A percentile compares a stretch with the other conserved stretches of the same genome.
These are phyloP conservation scores for Metschnikowia lunata DNA, from an alignment of 805 yeast genomes.

Conservation along the genomic window DNA sequence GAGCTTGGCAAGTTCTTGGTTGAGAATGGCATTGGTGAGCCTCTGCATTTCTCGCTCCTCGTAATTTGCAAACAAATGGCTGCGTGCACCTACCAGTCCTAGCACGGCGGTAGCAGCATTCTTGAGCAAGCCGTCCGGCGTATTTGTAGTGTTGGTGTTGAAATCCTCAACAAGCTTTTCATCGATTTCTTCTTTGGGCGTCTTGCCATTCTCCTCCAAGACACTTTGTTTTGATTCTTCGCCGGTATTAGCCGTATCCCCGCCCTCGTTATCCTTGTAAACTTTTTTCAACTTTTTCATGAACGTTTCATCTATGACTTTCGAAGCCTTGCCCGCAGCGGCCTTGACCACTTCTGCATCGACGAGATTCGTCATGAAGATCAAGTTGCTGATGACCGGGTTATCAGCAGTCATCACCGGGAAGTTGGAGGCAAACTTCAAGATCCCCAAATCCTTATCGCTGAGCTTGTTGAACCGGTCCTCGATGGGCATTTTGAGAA, in stretches of 20 bases:
- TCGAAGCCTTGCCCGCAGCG: conserved; percentile 64
- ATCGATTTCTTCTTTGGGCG: conserved; percentile 7
- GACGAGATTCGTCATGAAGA: conserved; percentile 79
- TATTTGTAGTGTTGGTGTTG: not conserved
- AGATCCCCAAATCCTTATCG: conserved; percentile 54
- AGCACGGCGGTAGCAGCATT: conserved; percentile 68
- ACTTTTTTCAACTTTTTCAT: conserved; percentile 34
- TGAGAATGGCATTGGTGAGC: conserved; percentile 52
- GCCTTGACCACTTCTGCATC: conserved; percentile 84
- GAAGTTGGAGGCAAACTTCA: conserved; percentile 76
- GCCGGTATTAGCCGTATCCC: conserved; percentile 5
- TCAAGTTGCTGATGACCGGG: conserved; percentile 89
- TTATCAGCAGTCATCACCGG: conserved; percentile 85
- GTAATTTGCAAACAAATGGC: conserved; percentile 72
- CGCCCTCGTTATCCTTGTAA: conserved; percentile 21
- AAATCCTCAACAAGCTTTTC: conserved; percentile 9
- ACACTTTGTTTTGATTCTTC: not conserved
- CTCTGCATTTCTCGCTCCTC: conserved; percentile 77
- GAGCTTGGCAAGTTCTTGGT: conserved; percentile 58
- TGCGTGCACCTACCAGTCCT: conserved; percentile 72
- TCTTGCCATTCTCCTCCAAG: not conserved
- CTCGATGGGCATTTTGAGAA: conserved; percentile 76
- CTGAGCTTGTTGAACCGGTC: conserved; percentile 57
- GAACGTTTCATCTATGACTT: conserved; percentile 42
- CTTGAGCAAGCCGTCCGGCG: conserved; percentile 31